Evolutionary conservation across 78 protist species (phyloP).

Genomic region (Dictyostelium citrinum): DNA sequence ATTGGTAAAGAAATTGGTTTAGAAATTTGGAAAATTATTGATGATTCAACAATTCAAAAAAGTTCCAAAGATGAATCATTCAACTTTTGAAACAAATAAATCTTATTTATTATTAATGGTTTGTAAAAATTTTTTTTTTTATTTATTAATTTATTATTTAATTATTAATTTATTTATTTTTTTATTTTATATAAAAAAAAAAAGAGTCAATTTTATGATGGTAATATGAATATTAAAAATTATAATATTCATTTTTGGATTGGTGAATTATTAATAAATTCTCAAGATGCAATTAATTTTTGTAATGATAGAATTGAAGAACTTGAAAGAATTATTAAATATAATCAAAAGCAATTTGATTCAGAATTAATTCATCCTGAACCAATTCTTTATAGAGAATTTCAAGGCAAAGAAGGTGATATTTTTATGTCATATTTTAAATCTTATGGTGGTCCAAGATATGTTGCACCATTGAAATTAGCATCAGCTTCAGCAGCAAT

Average conservation of each 20-base stretch:
- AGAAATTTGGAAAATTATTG: conserved; percentile 14
- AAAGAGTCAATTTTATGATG: conserved; percentile 1
- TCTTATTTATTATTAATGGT: conserved; percentile 21
- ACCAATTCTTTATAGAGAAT: conserved; percentile 74
- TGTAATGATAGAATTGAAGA: conserved; percentile 4
- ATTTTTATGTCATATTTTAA: conserved; percentile 45
- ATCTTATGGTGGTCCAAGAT: conserved; percentile 33
- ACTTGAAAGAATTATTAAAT: background rate
- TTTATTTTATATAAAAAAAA: background rate
- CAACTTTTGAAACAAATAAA: conserved; percentile 10
- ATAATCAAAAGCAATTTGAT: background rate
- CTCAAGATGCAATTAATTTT: background rate
- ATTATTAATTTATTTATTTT: background rate
- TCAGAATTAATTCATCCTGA: background rate
- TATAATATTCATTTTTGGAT: conserved; percentile 33
- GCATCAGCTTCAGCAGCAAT: background rate
- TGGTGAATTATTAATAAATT: background rate
- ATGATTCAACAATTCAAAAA: conserved; percentile 25
- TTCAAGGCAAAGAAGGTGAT: conserved; percentile 33
- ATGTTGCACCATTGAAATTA: conserved; percentile 38
- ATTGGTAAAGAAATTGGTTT: conserved; percentile 36
- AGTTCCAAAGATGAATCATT: conserved; percentile 3
- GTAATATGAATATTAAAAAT: background rate
- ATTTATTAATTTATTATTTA: background rate
- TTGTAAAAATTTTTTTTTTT: background rate